Evolutionary conservation across 2,329 filamentous ascomycete genomes (phyloP), one percentile per base, ranked within the genome.

Genomic region (Penicillium sp.): DNA sequence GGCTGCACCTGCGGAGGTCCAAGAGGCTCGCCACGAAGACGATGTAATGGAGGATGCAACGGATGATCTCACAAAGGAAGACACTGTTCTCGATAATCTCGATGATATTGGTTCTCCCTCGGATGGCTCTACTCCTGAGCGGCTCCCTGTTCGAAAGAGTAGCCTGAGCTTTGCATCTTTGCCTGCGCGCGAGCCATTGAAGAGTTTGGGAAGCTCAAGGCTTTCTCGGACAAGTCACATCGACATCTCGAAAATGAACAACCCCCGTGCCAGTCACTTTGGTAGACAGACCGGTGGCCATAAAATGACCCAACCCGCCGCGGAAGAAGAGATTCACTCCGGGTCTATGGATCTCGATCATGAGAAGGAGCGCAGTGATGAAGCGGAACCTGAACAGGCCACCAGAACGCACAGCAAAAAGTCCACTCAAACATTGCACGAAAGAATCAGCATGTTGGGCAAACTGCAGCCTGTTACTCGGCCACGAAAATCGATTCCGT

Each of bases 161-260:
- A 97, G 93, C 71, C 82, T 99, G 56, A 96, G 90, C 55, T 97
- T 99, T 75, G 91, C 94, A 36, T 91, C 94, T 16, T 80, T 99
- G 11, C 94, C 94, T 29, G 92, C 93, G 2, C 85, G 94, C 57
- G 93, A 97, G 67, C 93, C 93, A 49, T 86, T 84, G 14, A 95
- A 95, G 76, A 95, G 89, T 70, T 85, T 92, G 67, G 92, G 87
- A 14, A 72, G 82, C 43, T 81, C 83, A 18, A 82, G 90, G 47
- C 77, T 84, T 48, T 92, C 91, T 21, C 82, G 90, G 56, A 90
- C 86, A 6, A 96, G 91, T 66, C 88, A 96, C 61, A 71, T 92
- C 34, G 90, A 96, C 49, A 82, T 84, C 55, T 66, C 71, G 32
- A 82, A 78, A 63, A 61, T 69, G 29, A 69, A 58, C 53, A 66